Base-by-base conservation (phyloP, 2,329 filamentous ascomycete genomes). In the Aaosphaeria pasadenensis region DNA sequence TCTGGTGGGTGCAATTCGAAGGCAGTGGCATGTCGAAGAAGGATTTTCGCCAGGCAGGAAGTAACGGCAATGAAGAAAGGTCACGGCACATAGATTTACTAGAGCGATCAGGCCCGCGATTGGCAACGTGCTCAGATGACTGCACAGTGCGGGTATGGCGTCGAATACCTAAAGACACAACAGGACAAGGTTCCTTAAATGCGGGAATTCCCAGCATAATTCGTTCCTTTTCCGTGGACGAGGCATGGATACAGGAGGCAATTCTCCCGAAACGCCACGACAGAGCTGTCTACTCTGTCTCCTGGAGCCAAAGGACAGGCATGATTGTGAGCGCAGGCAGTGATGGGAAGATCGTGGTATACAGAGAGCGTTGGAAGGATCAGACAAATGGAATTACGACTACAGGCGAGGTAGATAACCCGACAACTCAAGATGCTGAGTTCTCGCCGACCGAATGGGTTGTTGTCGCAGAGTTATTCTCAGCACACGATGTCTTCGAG, bases 401-500 rank as follows among this genome's bases (percentile, higher is more conserved):
- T 59, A 48, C 49, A 56, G 56, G 50, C 46, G 35, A 36, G 31
- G 58, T 42, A 41, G 55, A 45, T 47, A 53, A 58, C 30, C 46
- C 36, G 6, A 58, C 48, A 11, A 30, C 6, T 11, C 30, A 30
- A 32, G 41, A 43, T 7, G 41, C 11, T 11, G 48, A 49, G n/a
- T 33, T 61, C 53, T 24, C 46, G 7, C 44, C 52, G 40, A 81
- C 79, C 1, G 78, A 81, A 50, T 97, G 94, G 94, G 76, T 78
- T 5, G 71, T 92, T 4, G 63, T 95, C 11, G 82, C 84, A 0
- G 80, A 81, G n/a, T 65, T 88, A 1, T 78, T 86, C 42, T 86
- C 85, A 32, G 89, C 86, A 2, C 94, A 99, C 67, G 91, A 90
- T 1, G 89, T 95, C 2, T 96, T 92, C 64, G 94, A 99, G 72